phyloP scores from a whole-genome alignment of 192 early-diverging fungal species.

The Entomortierella parvispora region DNA sequence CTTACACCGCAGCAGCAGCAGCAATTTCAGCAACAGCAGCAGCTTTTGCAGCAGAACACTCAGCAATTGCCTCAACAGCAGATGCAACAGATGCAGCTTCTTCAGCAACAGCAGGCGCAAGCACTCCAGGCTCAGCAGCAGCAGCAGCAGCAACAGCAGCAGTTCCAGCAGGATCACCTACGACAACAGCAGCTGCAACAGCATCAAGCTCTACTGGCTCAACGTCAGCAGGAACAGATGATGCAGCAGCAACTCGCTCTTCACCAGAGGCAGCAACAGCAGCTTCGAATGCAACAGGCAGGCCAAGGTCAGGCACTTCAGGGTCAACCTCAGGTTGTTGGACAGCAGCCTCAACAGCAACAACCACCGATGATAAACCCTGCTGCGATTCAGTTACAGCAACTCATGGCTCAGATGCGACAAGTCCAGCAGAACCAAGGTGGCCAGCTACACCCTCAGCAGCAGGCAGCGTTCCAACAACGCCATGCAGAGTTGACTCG shows the following conservation, averaged over 20 bases:
- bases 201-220: constrained; percentile 17
- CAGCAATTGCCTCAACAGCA: constrained; percentile 7
- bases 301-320: constrained; percentile 15
- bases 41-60: constrained; percentile 11
- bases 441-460: constrained; percentile 10
- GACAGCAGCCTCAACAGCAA: constrained; percentile 7
- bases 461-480: constrained; percentile 1
- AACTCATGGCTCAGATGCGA: constrained; percentile 16
- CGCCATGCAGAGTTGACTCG: constrained; percentile 12
- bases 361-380: constrained; percentile 19
- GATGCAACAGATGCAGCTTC: constrained; percentile 9
- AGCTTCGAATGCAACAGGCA: constrained; percentile 20
- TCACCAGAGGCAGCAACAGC: constrained; percentile 22
- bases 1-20: neutral
- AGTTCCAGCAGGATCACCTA: constrained; percentile 16
- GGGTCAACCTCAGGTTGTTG: constrained; percentile 6
- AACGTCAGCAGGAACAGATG: constrained; percentile 23
- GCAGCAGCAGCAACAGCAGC: constrained; percentile 16
- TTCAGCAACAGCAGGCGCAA: constrained; percentile 7
- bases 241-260: constrained; percentile 13
- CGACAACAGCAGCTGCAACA: constrained; percentile 25
- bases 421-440: constrained; percentile 20
- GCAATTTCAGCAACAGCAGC: constrained; percentile 13
- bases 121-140: constrained; percentile 18
- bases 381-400: constrained; percentile 14